A percentile compares a stretch with the other conserved stretches of the same genome.
phyloP scores from a whole-genome alignment of 352 stramenopile species.

The Globisporangium nagaii region DNA sequence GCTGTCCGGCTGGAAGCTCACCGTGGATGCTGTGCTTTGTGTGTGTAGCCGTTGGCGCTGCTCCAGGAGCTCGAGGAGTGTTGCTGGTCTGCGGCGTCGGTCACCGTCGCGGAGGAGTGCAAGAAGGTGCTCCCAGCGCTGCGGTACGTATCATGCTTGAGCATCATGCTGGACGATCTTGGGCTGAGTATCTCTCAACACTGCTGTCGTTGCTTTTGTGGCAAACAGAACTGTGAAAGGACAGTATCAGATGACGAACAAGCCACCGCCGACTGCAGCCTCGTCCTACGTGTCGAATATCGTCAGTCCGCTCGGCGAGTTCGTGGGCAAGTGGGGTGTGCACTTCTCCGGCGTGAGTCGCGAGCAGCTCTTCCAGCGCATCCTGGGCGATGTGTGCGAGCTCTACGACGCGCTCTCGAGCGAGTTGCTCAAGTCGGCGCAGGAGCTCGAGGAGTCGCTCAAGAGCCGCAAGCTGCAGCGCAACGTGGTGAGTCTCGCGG shows the following conservation, averaged over 20 bases:
- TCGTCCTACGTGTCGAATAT: slow-evolving; percentile 81
- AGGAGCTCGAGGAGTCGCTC: slow-evolving; percentile 83
- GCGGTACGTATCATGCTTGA: slow-evolving; percentile 27
- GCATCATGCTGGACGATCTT: neutral
- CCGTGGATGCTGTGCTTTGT: neutral
- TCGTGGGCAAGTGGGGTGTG: slow-evolving; percentile 66
- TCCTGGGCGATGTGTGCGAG: slow-evolving; percentile 55
- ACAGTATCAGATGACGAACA: slow-evolving; percentile 90
- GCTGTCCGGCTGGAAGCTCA: too few relatives aligned
- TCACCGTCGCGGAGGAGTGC: slow-evolving; percentile 66
- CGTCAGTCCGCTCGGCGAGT: slow-evolving; percentile 58
- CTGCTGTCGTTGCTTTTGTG: neutral
- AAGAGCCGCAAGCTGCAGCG: slow-evolving; percentile 85
- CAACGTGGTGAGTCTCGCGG: slow-evolving; percentile 16
- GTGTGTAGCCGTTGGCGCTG: slow-evolving; percentile 27
- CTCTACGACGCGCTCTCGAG: slow-evolving; percentile 60
- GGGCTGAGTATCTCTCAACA: too few relatives aligned
- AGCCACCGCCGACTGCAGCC: slow-evolving; percentile 52
- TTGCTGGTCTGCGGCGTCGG: slow-evolving; percentile 63
- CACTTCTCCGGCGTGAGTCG: slow-evolving; percentile 37
- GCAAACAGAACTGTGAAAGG: slow-evolving; percentile 79
- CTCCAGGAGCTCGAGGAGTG: slow-evolving; percentile 38
- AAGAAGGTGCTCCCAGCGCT: slow-evolving; percentile 85
- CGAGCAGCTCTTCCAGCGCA: slow-evolving; percentile 40
- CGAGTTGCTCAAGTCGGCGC: slow-evolving; percentile 69